These are phyloP conservation scores for Petunia axillaris DNA, from an alignment of 257 asterid species.

Conservation along the genomic window DNA sequence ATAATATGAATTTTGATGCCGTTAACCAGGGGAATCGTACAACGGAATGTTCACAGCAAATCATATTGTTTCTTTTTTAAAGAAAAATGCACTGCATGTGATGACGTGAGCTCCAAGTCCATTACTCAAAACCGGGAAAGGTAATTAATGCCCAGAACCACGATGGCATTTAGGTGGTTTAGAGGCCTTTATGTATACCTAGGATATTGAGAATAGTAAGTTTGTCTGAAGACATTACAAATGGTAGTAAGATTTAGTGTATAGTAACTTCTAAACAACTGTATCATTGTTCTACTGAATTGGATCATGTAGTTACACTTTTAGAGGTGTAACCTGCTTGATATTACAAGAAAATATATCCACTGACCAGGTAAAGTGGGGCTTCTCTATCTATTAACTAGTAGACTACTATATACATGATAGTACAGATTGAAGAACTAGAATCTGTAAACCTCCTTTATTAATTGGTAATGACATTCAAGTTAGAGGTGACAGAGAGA, in stretches of 20 bases:
- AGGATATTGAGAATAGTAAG: background rate
- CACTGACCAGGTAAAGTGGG: background rate
- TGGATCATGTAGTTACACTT: too few relatives aligned
- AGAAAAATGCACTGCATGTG: background rate
- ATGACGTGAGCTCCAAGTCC: background rate
- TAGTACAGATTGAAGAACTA: background rate
- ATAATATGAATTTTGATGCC: too few relatives aligned
- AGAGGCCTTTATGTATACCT: background rate
- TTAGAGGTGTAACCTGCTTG: background rate
- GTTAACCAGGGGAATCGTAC: too few relatives aligned
- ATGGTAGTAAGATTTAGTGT: background rate
- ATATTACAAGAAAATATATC: too few relatives aligned
- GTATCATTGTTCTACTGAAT: too few relatives aligned
- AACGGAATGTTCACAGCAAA: too few relatives aligned
- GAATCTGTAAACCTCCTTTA: background rate
- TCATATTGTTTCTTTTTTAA: too few relatives aligned
- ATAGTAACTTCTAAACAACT: background rate
- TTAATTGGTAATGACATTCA: background rate
- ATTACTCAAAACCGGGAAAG: background rate
- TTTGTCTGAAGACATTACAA: background rate
- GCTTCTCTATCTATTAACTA: background rate
- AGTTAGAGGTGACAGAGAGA: slow-evolving; percentile 21
- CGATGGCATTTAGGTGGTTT: background rate
- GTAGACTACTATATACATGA: background rate
- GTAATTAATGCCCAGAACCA: too few relatives aligned